A percentile compares a stretch with the other conserved stretches of the same genome.
Conservation (phyloP, 2,329 filamentous ascomycete genomes). For the Remersonia thermophila region DNA sequence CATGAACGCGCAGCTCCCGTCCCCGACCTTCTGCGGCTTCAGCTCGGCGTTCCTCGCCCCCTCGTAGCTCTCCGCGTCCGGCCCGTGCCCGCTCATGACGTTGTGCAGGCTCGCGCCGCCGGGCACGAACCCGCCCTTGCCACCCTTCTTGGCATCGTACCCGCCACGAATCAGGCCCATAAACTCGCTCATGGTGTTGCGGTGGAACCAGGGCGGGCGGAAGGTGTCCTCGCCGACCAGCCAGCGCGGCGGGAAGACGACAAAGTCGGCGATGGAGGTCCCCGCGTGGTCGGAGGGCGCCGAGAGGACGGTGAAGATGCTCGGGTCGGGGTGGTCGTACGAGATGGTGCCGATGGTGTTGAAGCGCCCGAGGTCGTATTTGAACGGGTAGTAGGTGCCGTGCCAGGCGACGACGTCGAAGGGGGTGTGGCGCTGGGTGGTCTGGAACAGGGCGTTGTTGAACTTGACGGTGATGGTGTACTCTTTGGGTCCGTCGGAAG, state of each 20-base stretch:
- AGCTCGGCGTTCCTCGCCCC: conserved; percentile 43
- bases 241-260: conserved; percentile 63
- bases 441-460: conserved; percentile 53
- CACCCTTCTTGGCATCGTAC: conserved; percentile 51
- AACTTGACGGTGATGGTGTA: conserved; percentile 52
- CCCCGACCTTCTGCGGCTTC: conserved; percentile 44
- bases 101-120: conserved; percentile 55
- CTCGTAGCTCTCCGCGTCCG: conserved; percentile 44
- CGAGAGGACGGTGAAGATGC: conserved; percentile 62
- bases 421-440: conserved; percentile 55
- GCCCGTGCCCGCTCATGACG: conserved; percentile 56
- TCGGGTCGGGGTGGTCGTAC: conserved; percentile 67
- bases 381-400: conserved; percentile 68
- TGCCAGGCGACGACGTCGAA: conserved; percentile 76
- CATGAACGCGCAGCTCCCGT: conserved; percentile 54
- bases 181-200: conserved; percentile 56
- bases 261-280: conserved; percentile 57
- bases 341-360: conserved; percentile 61
- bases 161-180: conserved; percentile 46
- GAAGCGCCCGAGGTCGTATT: conserved; percentile 70
- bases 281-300: conserved; percentile 48
- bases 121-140: conserved; percentile 41
- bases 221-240: conserved; percentile 58
- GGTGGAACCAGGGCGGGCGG: conserved; percentile 61
- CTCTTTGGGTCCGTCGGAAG: conserved; percentile 23